phyloP scores from a whole-genome alignment of 345 rosid species.

The Anacardium occidentale region DNA sequence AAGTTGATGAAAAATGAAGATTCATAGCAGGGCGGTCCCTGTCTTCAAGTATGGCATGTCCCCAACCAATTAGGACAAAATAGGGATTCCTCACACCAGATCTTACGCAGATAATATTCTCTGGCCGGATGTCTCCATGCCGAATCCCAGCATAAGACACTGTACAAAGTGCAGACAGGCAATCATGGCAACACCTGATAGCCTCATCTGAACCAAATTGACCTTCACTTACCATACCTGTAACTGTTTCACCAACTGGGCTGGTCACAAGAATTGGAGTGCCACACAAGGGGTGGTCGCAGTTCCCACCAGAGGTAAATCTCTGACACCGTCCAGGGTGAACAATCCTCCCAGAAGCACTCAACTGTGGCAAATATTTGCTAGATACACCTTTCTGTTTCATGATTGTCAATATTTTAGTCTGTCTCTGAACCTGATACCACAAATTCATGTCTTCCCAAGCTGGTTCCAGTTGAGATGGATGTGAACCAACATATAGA shows the following conservation, averaged over 20 bases:
- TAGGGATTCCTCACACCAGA: constrained; percentile 60
- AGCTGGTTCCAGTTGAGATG: constrained; percentile 88
- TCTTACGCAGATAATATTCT: constrained; percentile 65
- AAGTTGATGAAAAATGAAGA: constrained; percentile 94
- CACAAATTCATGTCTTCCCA: constrained; percentile 96
- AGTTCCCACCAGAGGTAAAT: constrained; percentile 82
- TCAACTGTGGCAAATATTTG: constrained; percentile 84
- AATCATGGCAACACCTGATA: constrained; percentile 89
- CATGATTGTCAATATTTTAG: constrained; percentile 79
- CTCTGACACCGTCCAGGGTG: constrained; percentile 90
- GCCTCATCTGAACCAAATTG: constrained; percentile 78
- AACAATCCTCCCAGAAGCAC: constrained; percentile 90
- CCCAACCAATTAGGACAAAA: constrained; percentile 92
- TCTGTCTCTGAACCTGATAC: constrained; percentile 98
- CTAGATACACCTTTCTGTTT: constrained; percentile 88
- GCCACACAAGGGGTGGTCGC: constrained; percentile 98
- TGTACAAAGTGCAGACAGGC: constrained; percentile 82
- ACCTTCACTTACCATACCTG: constrained; percentile 63
- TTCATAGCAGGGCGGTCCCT: constrained; percentile 95
- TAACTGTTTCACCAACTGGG: constrained; percentile 92
- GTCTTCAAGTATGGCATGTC: constrained; percentile 95
- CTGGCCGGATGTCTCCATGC: constrained; percentile 92
- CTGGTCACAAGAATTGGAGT: constrained; percentile 92
- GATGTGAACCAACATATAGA: constrained; percentile 87
- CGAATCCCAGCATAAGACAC: constrained; percentile 79